Evolutionary conservation across 768 basidiomycete species (phyloP), one percentile per base, ranked within the genome.

Genomic region (Daedalea quercina): DNA sequence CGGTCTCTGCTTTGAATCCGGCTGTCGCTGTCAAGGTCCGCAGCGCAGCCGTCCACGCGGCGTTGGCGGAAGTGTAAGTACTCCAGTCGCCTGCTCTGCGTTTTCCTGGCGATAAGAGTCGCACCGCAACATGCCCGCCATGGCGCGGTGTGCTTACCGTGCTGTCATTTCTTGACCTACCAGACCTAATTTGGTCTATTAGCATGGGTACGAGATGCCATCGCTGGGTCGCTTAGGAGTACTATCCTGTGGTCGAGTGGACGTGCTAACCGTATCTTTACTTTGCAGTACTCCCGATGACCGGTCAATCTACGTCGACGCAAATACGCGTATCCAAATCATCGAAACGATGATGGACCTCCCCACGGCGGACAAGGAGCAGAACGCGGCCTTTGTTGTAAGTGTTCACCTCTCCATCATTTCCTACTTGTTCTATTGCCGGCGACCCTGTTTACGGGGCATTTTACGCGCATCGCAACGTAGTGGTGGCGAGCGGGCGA

Each of bases 281-380:
- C 40, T 20, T 26, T 34, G 41, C 53, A 67, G 66, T 3, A 62
- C 61, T 7, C 65, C 64, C 4, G 65, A 69, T 44, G 68, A 70
- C 48, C 60, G 55, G 49, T 74, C 76, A 31, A 68, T 73, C 57
- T 73, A 69, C 58, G 73, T 77, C 57, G 76, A 78, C 59, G 65
- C 70, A 52, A 73, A 78, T 59, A 78, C 89, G 4, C 85, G 89
- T 54, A 92, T 94, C 49, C 90, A 92, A 66, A 79, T 94, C 55
- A 65, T 93, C 45, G 87, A 91, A 60, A 84, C 86, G 22, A 84
- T 94, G 74, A 69, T 81, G 53, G 74, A 80, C 63, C 81, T 94
- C 35, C 85, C 87, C 4, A 77, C 82, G 49, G 69, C 76, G 19
- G 72, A 77, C 53, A 76, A 75, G 67, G 75, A 77, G 59, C 77